phyloP scores from a whole-genome alignment of 75 land plant species.

The Picea sitchensis region DNA sequence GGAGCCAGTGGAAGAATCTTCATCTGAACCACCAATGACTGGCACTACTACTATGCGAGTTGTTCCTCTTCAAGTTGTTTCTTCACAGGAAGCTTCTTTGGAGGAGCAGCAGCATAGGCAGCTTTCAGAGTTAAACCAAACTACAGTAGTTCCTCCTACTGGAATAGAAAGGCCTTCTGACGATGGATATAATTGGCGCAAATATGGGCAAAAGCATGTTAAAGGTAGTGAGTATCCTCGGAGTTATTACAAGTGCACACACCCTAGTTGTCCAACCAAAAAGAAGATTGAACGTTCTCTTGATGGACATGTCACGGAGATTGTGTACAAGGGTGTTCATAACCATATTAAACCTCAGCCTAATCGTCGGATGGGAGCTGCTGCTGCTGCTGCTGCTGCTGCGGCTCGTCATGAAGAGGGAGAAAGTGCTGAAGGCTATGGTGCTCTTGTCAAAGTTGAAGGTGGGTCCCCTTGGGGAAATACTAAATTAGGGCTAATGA shows the following conservation, averaged over 20 bases:
- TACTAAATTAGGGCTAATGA: conserved; percentile 11
- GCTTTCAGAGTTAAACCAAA: conserved; percentile 10
- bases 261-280: conserved; percentile 57
- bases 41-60: background rate
- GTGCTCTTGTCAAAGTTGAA: conserved; percentile 20
- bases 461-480: conserved; percentile 37
- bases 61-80: background rate
- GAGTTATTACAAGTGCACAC: conserved; percentile 71
- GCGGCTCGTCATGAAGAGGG: conserved; percentile 8
- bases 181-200: conserved; percentile 74
- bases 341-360: conserved; percentile 66
- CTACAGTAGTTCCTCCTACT: background rate
- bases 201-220: conserved; percentile 75
- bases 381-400: conserved; percentile 23
- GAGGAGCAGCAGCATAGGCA: background rate
- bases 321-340: conserved; percentile 65
- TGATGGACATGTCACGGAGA: conserved; percentile 72
- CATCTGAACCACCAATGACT: background rate
- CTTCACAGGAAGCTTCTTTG: background rate
- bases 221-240: conserved; percentile 70
- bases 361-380: conserved; percentile 32
- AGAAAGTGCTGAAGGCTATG: conserved; percentile 15
- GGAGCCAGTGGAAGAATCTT: background rate
- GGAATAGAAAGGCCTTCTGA: conserved; percentile 40
- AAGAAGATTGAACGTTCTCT: conserved; percentile 67